These are phyloP conservation scores for Polygonum maritimum DNA, from an alignment of 148 eudicot species.

Conservation along the genomic window DNA sequence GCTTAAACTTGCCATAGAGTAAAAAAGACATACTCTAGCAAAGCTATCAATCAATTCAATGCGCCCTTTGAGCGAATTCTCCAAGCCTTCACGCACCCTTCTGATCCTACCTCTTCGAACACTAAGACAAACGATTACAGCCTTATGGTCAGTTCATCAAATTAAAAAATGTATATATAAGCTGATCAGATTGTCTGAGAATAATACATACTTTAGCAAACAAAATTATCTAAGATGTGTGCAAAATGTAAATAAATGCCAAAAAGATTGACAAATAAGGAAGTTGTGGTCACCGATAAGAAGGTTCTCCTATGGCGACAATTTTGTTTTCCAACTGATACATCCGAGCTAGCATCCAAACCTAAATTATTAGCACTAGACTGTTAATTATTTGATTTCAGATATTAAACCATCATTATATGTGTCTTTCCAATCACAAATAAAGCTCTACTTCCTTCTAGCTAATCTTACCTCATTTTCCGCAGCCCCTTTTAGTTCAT, in stretches of 20 bases:
- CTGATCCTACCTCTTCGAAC: conserved; percentile 75
- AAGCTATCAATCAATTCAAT: conserved; percentile 85
- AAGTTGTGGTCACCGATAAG: conserved; percentile 59
- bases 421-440: neutral
- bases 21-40: conserved; percentile 60
- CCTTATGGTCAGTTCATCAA: conserved; percentile 5
- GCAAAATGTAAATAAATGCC: neutral
- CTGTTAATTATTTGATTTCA: neutral
- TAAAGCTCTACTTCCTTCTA: neutral
- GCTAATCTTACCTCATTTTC: conserved; percentile 70
- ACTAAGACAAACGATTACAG: conserved; percentile 25
- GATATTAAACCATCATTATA: neutral
- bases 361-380: conserved; percentile 23
- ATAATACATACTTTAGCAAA: neutral
- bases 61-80: conserved; percentile 60
- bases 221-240: neutral
- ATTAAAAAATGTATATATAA: neutral
- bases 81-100: conserved; percentile 77
- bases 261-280: neutral
- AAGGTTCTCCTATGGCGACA: conserved; percentile 75
- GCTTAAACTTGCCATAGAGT: neutral
- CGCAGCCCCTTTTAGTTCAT: conserved; percentile 68
- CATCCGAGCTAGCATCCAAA: conserved; percentile 98
- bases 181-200: neutral
- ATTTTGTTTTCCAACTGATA: conserved; percentile 84